A percentile compares a stretch with the other conserved stretches of the same genome.
phyloP scores from a whole-genome alignment of 1,284 basidiomycete species.

The Golubevia sp. region DNA sequence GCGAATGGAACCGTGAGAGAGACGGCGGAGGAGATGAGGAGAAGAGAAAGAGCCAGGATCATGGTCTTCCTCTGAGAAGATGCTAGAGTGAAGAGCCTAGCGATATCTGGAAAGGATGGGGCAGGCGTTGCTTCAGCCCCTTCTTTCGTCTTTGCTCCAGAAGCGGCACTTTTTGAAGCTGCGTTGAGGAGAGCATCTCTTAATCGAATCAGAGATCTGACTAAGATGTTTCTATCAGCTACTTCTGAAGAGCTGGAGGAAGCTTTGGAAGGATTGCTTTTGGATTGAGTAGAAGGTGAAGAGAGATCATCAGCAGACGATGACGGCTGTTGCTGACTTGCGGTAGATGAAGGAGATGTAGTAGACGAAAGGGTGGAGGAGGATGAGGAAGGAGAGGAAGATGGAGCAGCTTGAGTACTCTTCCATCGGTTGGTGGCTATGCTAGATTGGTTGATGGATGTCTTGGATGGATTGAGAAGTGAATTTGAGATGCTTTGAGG shows the following conservation, averaged over 20 bases:
- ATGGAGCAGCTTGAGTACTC: neutral
- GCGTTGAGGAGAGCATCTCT: neutral
- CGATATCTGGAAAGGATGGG: conserved; percentile 43
- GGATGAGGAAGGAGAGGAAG: neutral
- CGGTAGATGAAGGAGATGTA: neutral
- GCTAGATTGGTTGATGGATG: neutral
- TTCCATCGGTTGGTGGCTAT: too few relatives aligned
- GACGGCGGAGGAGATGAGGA: conserved; percentile 49
- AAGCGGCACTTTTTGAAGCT: neutral
- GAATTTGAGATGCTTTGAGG: too few relatives aligned
- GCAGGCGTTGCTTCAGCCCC: conserved; percentile 13
- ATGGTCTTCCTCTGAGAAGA: conserved; percentile 42
- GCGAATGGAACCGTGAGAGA: conserved; percentile 54
- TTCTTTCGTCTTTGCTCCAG: conserved; percentile 1
- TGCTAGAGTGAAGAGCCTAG: conserved; percentile 47
- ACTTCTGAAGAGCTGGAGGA: neutral
- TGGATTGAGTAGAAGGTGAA: neutral
- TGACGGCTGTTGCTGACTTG: neutral
- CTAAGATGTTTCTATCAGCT: neutral
- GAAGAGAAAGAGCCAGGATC: conserved; percentile 39
- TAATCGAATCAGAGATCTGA: neutral
- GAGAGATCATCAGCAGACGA: neutral
- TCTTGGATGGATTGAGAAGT: too few relatives aligned
- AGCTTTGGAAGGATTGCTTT: neutral
- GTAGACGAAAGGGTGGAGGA: neutral